These are phyloP conservation scores for Panaeolus cyanescens DNA, from an alignment of 768 basidiomycete species.

Conservation along the genomic window DNA sequence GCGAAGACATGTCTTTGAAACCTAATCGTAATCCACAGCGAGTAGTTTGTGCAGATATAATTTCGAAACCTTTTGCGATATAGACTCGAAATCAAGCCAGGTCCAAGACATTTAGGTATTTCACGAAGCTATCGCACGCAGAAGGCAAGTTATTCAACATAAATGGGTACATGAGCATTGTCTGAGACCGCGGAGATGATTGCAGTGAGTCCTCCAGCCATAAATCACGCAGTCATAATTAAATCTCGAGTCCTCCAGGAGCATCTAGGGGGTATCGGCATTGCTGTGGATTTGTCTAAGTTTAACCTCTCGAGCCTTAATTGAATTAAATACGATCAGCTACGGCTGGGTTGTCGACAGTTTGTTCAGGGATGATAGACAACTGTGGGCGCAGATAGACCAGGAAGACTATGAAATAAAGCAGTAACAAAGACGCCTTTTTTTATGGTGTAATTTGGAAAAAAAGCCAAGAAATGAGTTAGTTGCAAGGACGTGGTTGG, in stretches of 20 bases:
- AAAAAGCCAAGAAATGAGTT: slow-evolving; percentile 7
- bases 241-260: background rate
- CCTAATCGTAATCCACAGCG: background rate
- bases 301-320: background rate
- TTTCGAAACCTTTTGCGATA: background rate
- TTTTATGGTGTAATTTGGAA: background rate
- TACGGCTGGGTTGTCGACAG: background rate
- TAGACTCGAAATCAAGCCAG: background rate
- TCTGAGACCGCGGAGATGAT: background rate
- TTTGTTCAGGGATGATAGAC: background rate
- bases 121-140: background rate
- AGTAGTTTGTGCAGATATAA: background rate
- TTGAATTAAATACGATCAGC: slow-evolving; percentile 2
- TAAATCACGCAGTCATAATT: background rate
- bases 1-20: background rate
- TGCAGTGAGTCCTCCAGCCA: background rate
- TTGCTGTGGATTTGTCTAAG: background rate
- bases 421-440: background rate
- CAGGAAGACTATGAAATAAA: background rate
- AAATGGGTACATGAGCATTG: background rate
- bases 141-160: background rate
- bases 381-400: background rate
- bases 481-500: background rate
- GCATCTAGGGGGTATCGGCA: background rate
- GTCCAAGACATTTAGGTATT: background rate